Conservation (phyloP, 1,139 yeast species). For the Pichia sp. region DNA sequence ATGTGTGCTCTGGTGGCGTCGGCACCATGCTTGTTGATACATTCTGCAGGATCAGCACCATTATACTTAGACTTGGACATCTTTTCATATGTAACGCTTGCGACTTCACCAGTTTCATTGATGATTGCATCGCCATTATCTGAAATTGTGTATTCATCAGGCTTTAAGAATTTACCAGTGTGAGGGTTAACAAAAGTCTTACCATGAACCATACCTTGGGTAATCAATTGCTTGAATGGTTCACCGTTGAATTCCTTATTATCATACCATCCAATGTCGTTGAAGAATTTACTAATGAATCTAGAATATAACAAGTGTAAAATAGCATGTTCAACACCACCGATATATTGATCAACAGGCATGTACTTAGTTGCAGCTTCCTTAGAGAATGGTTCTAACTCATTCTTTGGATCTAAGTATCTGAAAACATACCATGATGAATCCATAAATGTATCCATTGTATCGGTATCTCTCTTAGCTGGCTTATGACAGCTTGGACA, state of each 20-base stretch:
- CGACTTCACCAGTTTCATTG: conserved; percentile 47
- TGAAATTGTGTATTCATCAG: conserved; percentile 59
- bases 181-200: conserved; percentile 72
- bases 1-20: conserved; percentile 95
- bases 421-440: conserved; percentile 96
- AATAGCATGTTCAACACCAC: conserved; percentile 97
- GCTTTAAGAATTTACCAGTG: conserved; percentile 72
- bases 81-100: conserved; percentile 70
- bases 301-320: conserved; percentile 83
- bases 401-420: conserved; percentile 72
- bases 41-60: conserved; percentile 86
- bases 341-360: conserved; percentile 90
- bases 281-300: conserved; percentile 77
- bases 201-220: conserved; percentile 99
- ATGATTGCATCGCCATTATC: conserved; percentile 45
- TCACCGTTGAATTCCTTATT: conserved; percentile 54
- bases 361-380: conserved; percentile 52
- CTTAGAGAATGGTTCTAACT: conserved; percentile 47
- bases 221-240: conserved; percentile 75
- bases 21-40: conserved; percentile 79
- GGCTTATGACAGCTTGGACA: conserved; percentile 81
- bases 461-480: conserved; percentile 91
- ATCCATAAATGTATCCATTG: conserved; percentile 98
- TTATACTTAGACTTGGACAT: conserved; percentile 96
- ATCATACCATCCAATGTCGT: conserved; percentile 59